Percentiles rank a stretch among this genome's conserved stretches.
Evolutionary conservation across 75 land plant species (phyloP).

Genomic region (Pseudotsuga menziesii): DNA sequence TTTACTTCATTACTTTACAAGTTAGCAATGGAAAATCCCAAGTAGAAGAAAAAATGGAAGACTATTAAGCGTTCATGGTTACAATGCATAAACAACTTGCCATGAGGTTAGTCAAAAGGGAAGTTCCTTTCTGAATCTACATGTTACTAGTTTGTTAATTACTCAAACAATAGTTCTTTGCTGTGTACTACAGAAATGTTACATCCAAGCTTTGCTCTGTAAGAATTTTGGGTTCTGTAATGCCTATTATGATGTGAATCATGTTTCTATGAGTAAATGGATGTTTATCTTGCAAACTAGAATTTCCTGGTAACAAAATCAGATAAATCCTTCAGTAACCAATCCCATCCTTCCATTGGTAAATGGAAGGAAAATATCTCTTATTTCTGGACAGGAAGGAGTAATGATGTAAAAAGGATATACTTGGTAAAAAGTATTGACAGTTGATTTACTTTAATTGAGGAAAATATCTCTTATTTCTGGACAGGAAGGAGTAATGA

Average conservation of each 20-base stretch:
- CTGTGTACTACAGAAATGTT: neutral
- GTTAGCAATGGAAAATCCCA: neutral
- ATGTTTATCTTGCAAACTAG: neutral
- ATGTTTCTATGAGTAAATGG: neutral
- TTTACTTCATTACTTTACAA: neutral
- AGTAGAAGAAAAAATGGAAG: neutral
- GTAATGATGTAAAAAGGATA: neutral
- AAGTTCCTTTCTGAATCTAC: no score
- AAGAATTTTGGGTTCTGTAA: neutral
- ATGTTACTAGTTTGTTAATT: neutral
- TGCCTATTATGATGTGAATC: neutral
- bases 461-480: neutral
- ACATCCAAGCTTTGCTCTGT: neutral
- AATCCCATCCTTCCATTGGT: neutral
- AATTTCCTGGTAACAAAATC: neutral
- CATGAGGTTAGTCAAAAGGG: neutral
- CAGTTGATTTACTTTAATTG: neutral
- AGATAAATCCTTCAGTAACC: neutral
- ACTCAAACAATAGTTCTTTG: neutral
- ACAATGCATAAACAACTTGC: neutral
- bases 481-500: neutral
- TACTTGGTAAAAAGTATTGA: neutral
- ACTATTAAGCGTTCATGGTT: neutral
- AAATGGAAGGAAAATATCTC: neutral
- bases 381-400: no score